Evolutionary conservation across 164 flowering plant species (phyloP).

Genomic region (Nymphaea colorata): DNA sequence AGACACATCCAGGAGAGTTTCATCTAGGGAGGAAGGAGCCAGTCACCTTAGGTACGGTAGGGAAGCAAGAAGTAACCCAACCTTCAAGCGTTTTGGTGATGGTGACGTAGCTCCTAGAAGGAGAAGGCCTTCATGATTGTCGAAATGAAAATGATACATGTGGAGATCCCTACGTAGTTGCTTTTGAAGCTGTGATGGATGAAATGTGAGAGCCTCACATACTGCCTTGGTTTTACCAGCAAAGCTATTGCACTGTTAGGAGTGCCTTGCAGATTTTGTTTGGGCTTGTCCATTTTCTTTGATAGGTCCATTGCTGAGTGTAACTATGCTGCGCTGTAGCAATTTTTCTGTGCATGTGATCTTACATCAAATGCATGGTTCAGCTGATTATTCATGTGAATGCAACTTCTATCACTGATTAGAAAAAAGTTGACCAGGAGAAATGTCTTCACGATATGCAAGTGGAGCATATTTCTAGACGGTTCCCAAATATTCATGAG

Average conservation of each 20-base stretch:
- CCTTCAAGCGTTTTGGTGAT: conserved; percentile 14
- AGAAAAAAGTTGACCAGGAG: background rate
- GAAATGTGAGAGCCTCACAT: conserved; percentile 7
- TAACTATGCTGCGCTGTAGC: background rate
- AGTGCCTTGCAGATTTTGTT: conserved; percentile 11
- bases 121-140: conserved; percentile 13
- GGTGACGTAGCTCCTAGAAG: conserved; percentile 19
- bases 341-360: background rate
- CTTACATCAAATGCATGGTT: background rate
- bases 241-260: conserved; percentile 10
- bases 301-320: background rate
- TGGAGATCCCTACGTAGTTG: conserved; percentile 4
- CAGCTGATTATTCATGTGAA: background rate
- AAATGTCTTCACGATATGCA: background rate
- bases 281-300: conserved; percentile 5
- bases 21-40: conserved; percentile 16
- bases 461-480: background rate
- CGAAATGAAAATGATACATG: background rate
- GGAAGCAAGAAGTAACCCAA: conserved; percentile 13
- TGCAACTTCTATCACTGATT: background rate
- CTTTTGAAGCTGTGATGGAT: conserved; percentile 9
- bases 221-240: conserved; percentile 6
- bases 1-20: conserved; percentile 17
- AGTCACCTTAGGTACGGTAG: conserved; percentile 13
- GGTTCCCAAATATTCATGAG: background rate